These are phyloP conservation scores for Graphilbum sp. DNA, from an alignment of 2,329 filamentous ascomycete species.

Conservation along the genomic window DNA sequence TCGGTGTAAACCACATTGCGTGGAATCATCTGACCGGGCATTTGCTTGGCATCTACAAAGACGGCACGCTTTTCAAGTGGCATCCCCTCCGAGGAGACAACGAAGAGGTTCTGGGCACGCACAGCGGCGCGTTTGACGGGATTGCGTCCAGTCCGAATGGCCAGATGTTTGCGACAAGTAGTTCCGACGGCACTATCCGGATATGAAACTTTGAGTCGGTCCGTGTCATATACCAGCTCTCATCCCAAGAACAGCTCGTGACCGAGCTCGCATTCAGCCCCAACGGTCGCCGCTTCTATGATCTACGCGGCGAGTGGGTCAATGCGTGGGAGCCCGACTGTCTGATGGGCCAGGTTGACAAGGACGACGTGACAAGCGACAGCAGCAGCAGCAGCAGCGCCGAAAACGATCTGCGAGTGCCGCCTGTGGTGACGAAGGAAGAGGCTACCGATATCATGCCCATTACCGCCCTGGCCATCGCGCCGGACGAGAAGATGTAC, in stretches of 20 bases:
- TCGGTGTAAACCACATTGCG: not conserved
- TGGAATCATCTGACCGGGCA: conserved; percentile 1
- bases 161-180: not conserved
- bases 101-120: too few species aligned
- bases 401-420: not conserved
- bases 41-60: conserved; percentile 1
- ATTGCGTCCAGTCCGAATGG: not conserved
- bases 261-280: not conserved
- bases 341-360: not conserved
- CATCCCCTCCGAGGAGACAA: not conserved
- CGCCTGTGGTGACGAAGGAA: too few species aligned
- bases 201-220: not conserved
- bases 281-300: not conserved
- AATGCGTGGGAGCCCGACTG: not conserved
- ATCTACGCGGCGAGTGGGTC: not conserved
- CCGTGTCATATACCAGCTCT: not conserved
- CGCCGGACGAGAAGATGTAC: not conserved
- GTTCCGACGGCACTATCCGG: not conserved
- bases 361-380: not conserved
- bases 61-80: not conserved
- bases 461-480: not conserved
- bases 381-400: not conserved
- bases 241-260: not conserved
- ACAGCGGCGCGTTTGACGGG: not conserved
- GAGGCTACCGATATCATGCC: too few species aligned